phyloP scores from a whole-genome alignment of 306 rosid species.

The Pyrus communis region DNA sequence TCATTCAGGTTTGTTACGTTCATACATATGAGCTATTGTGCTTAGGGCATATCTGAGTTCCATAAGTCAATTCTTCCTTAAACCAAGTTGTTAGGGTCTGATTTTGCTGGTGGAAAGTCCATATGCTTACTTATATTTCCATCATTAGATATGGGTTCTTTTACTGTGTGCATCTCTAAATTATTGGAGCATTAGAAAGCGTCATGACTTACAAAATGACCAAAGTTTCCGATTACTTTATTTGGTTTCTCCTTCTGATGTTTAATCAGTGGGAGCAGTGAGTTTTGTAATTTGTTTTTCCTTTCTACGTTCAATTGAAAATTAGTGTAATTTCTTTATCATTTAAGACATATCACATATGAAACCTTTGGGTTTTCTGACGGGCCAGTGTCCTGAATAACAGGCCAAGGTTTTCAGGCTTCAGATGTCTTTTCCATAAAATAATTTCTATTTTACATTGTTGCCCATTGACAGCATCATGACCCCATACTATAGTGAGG shows the following conservation, averaged over 20 bases:
- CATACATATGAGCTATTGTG: background rate
- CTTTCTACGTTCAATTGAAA: background rate
- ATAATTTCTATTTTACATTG: constrained; percentile 2
- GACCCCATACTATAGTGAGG: constrained; percentile 98
- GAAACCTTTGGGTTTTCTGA: background rate
- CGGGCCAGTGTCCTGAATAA: background rate
- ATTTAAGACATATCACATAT: background rate
- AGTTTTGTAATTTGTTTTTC: background rate
- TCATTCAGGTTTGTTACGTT: constrained; percentile 64
- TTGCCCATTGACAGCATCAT: constrained; percentile 54
- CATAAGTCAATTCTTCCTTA: constrained; percentile 7
- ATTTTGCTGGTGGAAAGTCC: constrained; percentile 3
- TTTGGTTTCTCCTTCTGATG: background rate
- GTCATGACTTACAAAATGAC: background rate
- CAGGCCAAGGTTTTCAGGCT: background rate
- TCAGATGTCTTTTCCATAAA: constrained; percentile 1
- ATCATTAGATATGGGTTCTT: constrained; percentile 6
- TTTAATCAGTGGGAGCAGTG: background rate
- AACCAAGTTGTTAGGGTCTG: background rate
- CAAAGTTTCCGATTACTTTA: background rate
- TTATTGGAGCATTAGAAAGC: background rate
- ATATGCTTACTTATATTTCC: constrained; percentile 9
- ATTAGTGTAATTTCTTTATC: background rate
- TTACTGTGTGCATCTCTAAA: background rate
- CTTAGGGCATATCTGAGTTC: background rate